These are phyloP conservation scores for Leucosporidium scottii DNA, from an alignment of 768 basidiomycete genomes.

Conservation along the genomic window DNA sequence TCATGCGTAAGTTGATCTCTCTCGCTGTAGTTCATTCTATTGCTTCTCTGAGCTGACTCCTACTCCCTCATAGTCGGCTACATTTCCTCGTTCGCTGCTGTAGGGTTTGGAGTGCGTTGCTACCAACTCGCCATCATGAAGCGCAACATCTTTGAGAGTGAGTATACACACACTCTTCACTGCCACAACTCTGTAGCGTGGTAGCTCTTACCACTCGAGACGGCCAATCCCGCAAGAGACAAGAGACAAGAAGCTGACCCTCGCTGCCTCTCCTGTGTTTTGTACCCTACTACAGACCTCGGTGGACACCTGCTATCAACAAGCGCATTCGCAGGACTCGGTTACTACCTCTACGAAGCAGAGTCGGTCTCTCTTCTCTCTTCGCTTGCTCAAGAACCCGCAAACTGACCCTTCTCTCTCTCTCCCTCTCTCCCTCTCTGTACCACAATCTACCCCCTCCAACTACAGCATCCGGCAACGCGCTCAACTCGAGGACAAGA, in stretches of 20 bases:
- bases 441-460: too few relatives aligned
- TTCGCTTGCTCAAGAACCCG: not conserved
- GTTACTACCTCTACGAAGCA: constrained; percentile 62
- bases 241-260: too few relatives aligned
- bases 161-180: constrained; percentile 38
- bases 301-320: constrained; percentile 64
- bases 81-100: constrained; percentile 67
- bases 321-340: constrained; percentile 61
- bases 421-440: not conserved
- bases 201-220: too few relatives aligned
- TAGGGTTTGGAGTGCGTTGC: constrained; percentile 74
- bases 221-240: not conserved
- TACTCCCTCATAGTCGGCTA: constrained; percentile 40
- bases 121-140: constrained; percentile 82
- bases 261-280: too few relatives aligned
- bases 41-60: too few relatives aligned
- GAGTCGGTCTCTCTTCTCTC: constrained; percentile 15
- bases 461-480: constrained; percentile 14
- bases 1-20: too few relatives aligned
- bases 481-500: constrained; percentile 24
- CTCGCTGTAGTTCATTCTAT: too few relatives aligned
- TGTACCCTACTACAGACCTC: constrained; percentile 52
- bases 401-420: not conserved
- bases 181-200: not conserved
- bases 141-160: constrained; percentile 70